A percentile compares a stretch with the other conserved stretches of the same genome.
Evolutionary conservation across 192 early-diverging fungal genomes (phyloP).

Genomic region (Oehlia diaphana): DNA sequence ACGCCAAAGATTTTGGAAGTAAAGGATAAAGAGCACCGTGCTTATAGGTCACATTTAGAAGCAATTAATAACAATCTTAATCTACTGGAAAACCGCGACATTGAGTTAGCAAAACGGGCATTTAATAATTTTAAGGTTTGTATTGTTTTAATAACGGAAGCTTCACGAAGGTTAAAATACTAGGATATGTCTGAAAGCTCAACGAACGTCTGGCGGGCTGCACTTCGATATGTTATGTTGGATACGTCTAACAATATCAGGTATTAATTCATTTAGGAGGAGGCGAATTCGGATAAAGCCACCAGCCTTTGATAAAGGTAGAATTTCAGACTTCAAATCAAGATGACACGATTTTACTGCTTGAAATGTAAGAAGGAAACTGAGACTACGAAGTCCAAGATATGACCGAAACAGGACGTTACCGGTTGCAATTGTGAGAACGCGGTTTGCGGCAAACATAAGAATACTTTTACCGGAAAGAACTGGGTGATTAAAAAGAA

Average conservation of each 20-base stretch:
- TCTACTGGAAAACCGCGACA: not conserved
- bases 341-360: no score
- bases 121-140: constrained; percentile 13
- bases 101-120: no score
- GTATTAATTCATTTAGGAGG: constrained; percentile 25
- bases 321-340: no score
- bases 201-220: no score
- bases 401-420: no score
- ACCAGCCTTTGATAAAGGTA: not conserved
- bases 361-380: no score
- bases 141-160: constrained; percentile 6
- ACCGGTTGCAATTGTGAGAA: no score
- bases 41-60: constrained; percentile 22
- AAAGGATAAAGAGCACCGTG: not conserved
- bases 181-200: constrained; percentile 24
- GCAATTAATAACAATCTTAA: constrained; percentile 8
- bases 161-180: not conserved
- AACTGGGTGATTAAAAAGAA: no score
- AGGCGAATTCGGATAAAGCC: constrained; percentile 1
- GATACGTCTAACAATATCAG: constrained; percentile 19
- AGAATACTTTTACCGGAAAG: no score
- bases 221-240: not conserved
- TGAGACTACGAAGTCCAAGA: no score
- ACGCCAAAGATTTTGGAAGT: not conserved
- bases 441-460: no score